Percentiles rank a stretch among this genome's conserved stretches.
Evolutionary conservation across 192 early-diverging fungal species (phyloP).

Genomic region (Endogone sp.): DNA sequence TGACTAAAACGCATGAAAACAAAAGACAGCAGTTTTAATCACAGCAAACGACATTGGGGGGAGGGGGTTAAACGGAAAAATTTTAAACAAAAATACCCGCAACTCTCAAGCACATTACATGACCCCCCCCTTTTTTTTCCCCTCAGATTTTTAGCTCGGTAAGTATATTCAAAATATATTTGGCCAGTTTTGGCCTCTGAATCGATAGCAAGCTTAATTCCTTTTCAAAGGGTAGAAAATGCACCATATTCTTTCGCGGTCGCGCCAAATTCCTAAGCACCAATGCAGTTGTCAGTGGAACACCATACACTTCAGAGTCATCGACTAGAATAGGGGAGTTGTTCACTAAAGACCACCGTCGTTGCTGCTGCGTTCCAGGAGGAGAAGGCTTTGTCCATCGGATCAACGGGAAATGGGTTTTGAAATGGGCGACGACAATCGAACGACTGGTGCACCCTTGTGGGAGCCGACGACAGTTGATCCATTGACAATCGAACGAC

Average conservation of each 20-base stretch:
- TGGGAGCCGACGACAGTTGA: constrained; percentile 38
- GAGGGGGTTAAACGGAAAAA: too few relatives aligned
- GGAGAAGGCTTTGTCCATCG: constrained; percentile 23
- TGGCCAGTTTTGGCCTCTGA: constrained; percentile 43
- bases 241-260: constrained; percentile 35
- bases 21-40: too few relatives aligned
- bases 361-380: background rate
- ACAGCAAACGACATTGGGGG: too few relatives aligned
- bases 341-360: constrained; percentile 16
- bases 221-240: constrained; percentile 49
- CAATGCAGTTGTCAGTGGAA: constrained; percentile 54
- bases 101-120: too few relatives aligned
- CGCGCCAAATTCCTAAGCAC: constrained; percentile 46
- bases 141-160: constrained; percentile 29
- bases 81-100: too few relatives aligned
- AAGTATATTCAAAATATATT: constrained; percentile 41
- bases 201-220: constrained; percentile 41
- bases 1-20: too few relatives aligned
- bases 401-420: constrained; percentile 45
- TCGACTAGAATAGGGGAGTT: constrained; percentile 20
- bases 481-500: constrained; percentile 46
- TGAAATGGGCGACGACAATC: constrained; percentile 40
- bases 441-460: constrained; percentile 25
- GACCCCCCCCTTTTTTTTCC: too few relatives aligned
- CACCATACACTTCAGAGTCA: constrained; percentile 42